Evolutionary conservation across 2,329 filamentous ascomycete species (phyloP), one percentile per base, ranked within the genome.

Genomic region (Rachicladosporium sp.): DNA sequence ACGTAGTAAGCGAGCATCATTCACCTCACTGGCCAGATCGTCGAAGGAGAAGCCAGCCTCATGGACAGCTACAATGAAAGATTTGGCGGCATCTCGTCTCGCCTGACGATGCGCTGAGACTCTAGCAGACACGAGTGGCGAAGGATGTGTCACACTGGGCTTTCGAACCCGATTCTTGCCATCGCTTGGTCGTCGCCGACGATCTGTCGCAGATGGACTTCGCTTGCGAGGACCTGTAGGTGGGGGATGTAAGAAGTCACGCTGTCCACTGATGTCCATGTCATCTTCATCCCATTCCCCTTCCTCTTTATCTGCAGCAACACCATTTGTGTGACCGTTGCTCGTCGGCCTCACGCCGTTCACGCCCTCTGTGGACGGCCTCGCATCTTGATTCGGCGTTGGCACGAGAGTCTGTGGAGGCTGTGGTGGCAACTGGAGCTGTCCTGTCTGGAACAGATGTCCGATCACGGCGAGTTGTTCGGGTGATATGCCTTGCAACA

Each of bases 231-330:
- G 52, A 9, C 52, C 51, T 23, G 49, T 55, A 3, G 54, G 53
- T 7, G 50, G 51, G 21, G 51, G 49, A 11, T 43, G 49, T 10
- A 54, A 43, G 34, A 52, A 54, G 10, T 49, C 49, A 6, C 46
- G 47, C 29, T 41, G 27, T 23, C 36, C 37, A 13, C 39, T 37
- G 8, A 29, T 36, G 2, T 42, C 37, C 36, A 71, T 68, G 49
- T 80, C 77, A 11, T 69, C 73, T 50, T 86, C 82, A 50, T 89
- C 84, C 46, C 91, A 58, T 57, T 93, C 85, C 10, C 82, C 83
- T 51, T 93, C 84, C 52, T 91, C 83, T 41, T 64, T 64, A 41
- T 72, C 69, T 40, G 58, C 58, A 34, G 67, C 56, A 36, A 58
- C 37, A 41, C 45, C 34, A 21, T 46, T 45, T 35, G 19, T 46